These are phyloP conservation scores for Samsoniella hepiali DNA, from an alignment of 2,329 filamentous ascomycete genomes.

Conservation along the genomic window DNA sequence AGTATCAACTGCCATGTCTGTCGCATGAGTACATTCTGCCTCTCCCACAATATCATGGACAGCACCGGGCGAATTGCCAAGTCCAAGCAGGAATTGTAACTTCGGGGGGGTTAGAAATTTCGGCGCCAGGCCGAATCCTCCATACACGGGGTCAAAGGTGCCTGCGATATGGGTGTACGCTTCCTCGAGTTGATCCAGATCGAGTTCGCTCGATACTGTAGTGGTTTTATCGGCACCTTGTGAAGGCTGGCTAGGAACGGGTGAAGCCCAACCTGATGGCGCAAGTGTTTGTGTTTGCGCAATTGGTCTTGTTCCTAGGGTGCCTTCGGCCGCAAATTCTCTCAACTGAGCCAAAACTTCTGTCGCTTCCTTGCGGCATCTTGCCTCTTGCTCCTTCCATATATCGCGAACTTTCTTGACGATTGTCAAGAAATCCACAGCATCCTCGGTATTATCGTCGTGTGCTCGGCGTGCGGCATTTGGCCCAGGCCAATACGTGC, in stretches of 20 bases:
- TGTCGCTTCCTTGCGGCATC: slow-evolving; percentile 78
- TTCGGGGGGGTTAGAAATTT: slow-evolving; percentile 92
- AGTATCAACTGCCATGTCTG: slow-evolving; percentile 76
- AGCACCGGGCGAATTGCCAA: slow-evolving; percentile 66
- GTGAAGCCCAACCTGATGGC: slow-evolving; percentile 31
- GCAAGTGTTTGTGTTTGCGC: slow-evolving; percentile 29
- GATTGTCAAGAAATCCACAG: slow-evolving; percentile 79
- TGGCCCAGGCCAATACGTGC: slow-evolving; percentile 91
- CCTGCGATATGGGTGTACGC: slow-evolving; percentile 76
- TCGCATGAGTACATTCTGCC: slow-evolving; percentile 69
- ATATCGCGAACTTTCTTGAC: slow-evolving; percentile 70
- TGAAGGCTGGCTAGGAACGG: slow-evolving; percentile 28
- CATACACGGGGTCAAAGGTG: slow-evolving; percentile 75
- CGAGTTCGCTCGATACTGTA: slow-evolving; percentile 63
- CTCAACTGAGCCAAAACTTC: slow-evolving; percentile 77
- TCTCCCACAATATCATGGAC: slow-evolving; percentile 87
- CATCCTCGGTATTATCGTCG: slow-evolving; percentile 49
- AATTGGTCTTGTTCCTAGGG: slow-evolving; percentile 49
- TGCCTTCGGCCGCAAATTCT: slow-evolving; percentile 87
- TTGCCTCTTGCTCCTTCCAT: slow-evolving; percentile 81
- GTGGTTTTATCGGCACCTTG: slow-evolving; percentile 24
- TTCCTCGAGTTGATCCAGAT: slow-evolving; percentile 88
- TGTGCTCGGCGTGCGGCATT: slow-evolving; percentile 45
- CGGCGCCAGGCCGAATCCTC: slow-evolving; percentile 76
- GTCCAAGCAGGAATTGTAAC: slow-evolving; percentile 73